Base-by-base conservation (phyloP, 805 yeast genomes). In the Ogataea nakhonphanomensis region DNA sequence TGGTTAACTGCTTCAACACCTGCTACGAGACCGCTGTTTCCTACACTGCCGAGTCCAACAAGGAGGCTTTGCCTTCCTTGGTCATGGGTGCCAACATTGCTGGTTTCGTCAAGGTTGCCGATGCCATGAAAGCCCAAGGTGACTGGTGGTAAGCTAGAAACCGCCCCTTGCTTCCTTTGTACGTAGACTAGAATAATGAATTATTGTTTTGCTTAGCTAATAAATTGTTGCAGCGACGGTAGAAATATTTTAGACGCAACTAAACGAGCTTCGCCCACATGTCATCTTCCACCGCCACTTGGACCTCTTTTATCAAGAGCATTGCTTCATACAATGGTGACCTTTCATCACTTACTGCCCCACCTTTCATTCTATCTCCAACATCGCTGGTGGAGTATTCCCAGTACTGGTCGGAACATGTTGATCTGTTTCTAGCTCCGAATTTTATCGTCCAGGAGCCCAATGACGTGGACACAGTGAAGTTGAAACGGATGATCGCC, bases 81-180 rank as follows among this genome's bases (percentile, higher is more conserved):
- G 95, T 91, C 57, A 87, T 87, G 78, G 99, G 99, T 76, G 98
- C 98, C 61, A 91, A 91, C 83, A 83, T 91, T 74, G 97, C 98
- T 53, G 97, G 97, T 70, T 91, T 91, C 81, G 80, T 90, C 66
- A 91, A 91, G 80, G 99, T 91, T 61, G 97, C 96, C 55, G 93
- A 86, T 57, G 98, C 97, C 59, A 91, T 91, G 99, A 83, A 84
- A 64, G 95, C 77, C 76, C 96, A 87, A 69, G 99, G 98, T 74
- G 97, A 91, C 46, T 60, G 65, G 65, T 60, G 65, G 65, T 60
- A 53, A 58, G 20, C 24, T 21, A 30, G 25, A 15, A 17, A 17
- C 5, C 23, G 27, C 32, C n/a, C 11, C 7, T 15, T 8, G 28
- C 21, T 5, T 15, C 7, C 17, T 11, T n/a, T 30, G 33, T 30